These are phyloP conservation scores for Tylopilus sp. DNA, from an alignment of 768 basidiomycete genomes.

Conservation along the genomic window DNA sequence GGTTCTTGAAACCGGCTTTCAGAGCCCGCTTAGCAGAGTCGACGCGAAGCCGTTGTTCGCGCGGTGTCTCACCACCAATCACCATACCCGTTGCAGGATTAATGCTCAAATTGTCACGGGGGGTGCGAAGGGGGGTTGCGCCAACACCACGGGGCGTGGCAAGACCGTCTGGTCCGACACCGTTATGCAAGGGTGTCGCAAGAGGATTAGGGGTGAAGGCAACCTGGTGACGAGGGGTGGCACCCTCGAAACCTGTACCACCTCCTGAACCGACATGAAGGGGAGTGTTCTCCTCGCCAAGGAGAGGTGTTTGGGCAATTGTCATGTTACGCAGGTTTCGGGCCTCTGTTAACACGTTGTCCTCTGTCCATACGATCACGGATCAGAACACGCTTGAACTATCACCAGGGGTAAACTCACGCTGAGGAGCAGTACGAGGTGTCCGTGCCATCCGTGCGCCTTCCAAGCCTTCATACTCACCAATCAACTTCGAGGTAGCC, in stretches of 20 bases:
- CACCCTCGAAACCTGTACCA: conserved; percentile 91
- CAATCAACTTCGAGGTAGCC: conserved; percentile 80
- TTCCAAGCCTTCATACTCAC: conserved; percentile 90
- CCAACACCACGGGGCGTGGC: conserved; percentile 56
- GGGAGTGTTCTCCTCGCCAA: conserved; percentile 98
- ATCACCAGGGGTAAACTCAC: conserved; percentile 46
- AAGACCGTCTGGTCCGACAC: conserved; percentile 41
- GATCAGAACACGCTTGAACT: conserved; percentile 8
- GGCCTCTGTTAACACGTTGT: conserved; percentile 92
- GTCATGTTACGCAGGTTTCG: conserved; percentile 94
- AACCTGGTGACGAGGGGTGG: conserved; percentile 88
- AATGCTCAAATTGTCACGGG: conserved; percentile 89
- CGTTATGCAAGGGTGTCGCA: conserved; percentile 71
- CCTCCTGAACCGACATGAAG: conserved; percentile 69
- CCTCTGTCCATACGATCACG: conserved; percentile 53
- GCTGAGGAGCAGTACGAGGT: conserved; percentile 89
- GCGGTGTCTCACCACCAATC: conserved; percentile 64
- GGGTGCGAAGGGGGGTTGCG: conserved; percentile 89
- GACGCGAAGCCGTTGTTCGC: conserved; percentile 62
- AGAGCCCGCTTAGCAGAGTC: conserved; percentile 72
- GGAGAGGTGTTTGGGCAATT: conserved; percentile 85
- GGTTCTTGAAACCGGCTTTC: conserved; percentile 71
- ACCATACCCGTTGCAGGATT: conserved; percentile 67
- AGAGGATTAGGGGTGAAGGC: conserved; percentile 96
- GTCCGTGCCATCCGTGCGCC: conserved; percentile 90